Evolutionary conservation across 805 yeast genomes (phyloP), one percentile per base, ranked within the genome.

Genomic region (Metschnikowia cubensis): DNA sequence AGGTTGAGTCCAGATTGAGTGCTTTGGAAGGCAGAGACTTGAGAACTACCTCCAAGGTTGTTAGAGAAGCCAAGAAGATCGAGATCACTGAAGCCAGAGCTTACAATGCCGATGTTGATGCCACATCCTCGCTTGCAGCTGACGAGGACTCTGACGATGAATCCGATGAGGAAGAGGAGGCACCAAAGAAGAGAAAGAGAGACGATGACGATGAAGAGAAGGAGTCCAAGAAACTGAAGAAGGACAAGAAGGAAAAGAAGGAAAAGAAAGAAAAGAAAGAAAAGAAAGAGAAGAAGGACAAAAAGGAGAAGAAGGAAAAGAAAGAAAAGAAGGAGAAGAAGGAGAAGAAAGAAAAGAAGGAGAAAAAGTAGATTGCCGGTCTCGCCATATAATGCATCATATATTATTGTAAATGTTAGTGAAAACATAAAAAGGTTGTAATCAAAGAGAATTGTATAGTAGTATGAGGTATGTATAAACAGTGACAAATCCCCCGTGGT

Each of bases 21-120:
- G 88, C 91, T 53, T 79, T 94, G 60, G 99, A 94, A 75, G 99
- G 99, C 60, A 89, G 96, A 73, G 98, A 94, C 70, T 74, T 91
- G 67, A 85, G 96, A 77, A 85, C 96, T 38, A 84, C 96, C 42
- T 82, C 95, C 49, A 84, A 85, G 75, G 83, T 89, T 59, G 83
- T 82, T 53, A 87, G 85, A 69, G 88, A 87, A 62, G 86, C 84
- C 67, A 84, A 86, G 69, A 92, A 91, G 82, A 84, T 90, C 58
- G 96, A 87, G 55, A 80, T 92, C 60, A 73, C 89, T 48, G 92
- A 89, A 67, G 84, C 92, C 46, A 79, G 85, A 69, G 87, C 92
- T 50, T 94, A 94, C 75, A 94, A 92, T 65, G 95, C 89, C 37
- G 98, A 91, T 68, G 98, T 97, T 42, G 99, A 95, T 68, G 58